These are phyloP conservation scores for Puccinia horiana DNA, from an alignment of 1,284 basidiomycete species.

Conservation along the genomic window DNA sequence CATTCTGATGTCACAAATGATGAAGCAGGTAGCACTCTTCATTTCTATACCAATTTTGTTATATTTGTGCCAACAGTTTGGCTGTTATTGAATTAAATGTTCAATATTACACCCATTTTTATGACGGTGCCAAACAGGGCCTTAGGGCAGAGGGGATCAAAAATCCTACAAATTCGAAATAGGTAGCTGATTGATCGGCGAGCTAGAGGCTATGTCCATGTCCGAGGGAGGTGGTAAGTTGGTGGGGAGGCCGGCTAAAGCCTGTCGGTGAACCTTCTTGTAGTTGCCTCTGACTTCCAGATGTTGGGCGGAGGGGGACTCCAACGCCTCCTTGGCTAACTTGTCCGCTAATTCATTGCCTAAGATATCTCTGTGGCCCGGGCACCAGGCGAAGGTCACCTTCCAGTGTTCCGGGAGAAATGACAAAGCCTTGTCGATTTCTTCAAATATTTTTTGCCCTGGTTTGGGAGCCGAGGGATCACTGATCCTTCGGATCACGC, in stretches of 20 bases:
- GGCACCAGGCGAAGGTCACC: not conserved
- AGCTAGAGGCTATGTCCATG: not conserved
- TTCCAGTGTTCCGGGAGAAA: not conserved
- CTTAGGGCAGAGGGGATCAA: not conserved
- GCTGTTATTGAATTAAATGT: too few species aligned
- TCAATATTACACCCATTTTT: too few species aligned
- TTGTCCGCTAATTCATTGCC: not conserved
- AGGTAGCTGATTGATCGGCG: not conserved
- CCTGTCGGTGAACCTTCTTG: not conserved
- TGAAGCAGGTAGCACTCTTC: too few species aligned
- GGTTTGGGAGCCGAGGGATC: not conserved
- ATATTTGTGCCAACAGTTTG: too few species aligned
- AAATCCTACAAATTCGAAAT: not conserved
- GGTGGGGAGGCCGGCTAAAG: not conserved
- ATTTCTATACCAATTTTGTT: too few species aligned
- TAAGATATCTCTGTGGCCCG: not conserved
- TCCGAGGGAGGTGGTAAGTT: not conserved
- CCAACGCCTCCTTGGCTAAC: not conserved
- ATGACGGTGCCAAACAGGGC: too few species aligned
- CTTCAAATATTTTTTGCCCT: not conserved
- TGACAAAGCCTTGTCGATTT: not conserved
- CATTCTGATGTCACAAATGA: too few species aligned
- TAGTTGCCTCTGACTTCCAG: not conserved
- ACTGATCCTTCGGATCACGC: not conserved
- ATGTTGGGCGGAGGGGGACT: not conserved